These are phyloP conservation scores for Lactarius sp. DNA, from an alignment of 768 basidiomycete genomes.

Conservation along the genomic window DNA sequence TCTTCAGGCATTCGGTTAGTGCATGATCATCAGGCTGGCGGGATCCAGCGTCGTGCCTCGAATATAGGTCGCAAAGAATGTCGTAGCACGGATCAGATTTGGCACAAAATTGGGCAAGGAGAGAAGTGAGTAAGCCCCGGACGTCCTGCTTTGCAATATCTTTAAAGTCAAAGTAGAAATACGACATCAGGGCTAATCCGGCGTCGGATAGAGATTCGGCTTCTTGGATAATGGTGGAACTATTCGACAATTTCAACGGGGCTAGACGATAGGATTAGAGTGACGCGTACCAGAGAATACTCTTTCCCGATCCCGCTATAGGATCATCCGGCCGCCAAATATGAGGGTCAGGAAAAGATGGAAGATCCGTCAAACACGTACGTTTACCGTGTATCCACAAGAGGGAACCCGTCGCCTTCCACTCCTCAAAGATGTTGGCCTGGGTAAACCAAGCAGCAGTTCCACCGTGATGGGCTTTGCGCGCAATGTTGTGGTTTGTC, in stretches of 20 bases:
- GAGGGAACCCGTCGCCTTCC: neutral
- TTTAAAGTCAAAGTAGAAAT: conserved; percentile 4
- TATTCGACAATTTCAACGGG: neutral
- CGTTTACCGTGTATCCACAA: conserved; percentile 6
- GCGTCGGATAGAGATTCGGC: neutral
- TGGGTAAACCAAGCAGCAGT: neutral
- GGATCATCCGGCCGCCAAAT: neutral
- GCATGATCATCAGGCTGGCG: neutral
- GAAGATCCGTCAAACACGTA: neutral
- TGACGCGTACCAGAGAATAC: neutral
- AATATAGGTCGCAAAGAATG: neutral
- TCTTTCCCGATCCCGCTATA: conserved; percentile 6
- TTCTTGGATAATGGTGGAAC: conserved; percentile 1
- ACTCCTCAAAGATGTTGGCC: neutral
- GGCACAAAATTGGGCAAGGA: neutral
- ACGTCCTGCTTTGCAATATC: neutral
- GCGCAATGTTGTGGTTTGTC: conserved; percentile 1
- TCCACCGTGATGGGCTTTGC: neutral
- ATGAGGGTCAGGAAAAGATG: too few species aligned
- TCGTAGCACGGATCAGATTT: neutral
- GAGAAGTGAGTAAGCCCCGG: neutral
- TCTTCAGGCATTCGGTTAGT: neutral
- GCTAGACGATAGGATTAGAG: neutral
- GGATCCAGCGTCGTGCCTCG: neutral
- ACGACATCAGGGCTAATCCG: neutral